Evolutionary conservation across 305 asterid genomes (phyloP).

Genomic region (Fraxinus sp.): DNA sequence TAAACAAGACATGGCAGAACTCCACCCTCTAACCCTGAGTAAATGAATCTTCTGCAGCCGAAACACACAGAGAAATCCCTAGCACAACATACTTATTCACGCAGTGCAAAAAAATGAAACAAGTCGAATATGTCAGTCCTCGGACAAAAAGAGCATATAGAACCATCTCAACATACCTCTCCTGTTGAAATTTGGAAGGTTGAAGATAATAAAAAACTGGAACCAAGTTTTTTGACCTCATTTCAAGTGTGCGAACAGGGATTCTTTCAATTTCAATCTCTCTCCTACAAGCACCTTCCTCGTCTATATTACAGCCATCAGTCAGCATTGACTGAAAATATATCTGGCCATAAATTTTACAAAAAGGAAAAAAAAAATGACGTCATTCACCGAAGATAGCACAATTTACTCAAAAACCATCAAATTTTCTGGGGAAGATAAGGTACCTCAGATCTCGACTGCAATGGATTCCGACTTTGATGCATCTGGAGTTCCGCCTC

Average conservation of each 20-base stretch:
- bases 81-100: not conserved
- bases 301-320: constrained; percentile 26
- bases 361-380: not conserved
- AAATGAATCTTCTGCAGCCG: not conserved
- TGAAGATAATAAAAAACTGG: constrained; percentile 75
- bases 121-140: not conserved
- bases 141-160: not conserved
- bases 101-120: not conserved
- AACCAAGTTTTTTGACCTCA: constrained; percentile 68
- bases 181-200: constrained; percentile 51
- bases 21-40: not conserved
- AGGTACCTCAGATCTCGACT: constrained; percentile 73
- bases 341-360: constrained; percentile 33
- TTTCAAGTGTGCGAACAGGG: constrained; percentile 59
- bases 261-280: constrained; percentile 79
- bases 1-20: not conserved
- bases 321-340: constrained; percentile 40
- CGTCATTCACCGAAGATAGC: not conserved
- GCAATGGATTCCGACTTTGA: constrained; percentile 54
- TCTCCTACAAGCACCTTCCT: constrained; percentile 42
- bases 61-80: not conserved
- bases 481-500: constrained; percentile 52
- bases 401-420: constrained; percentile 9
- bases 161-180: constrained; percentile 47
- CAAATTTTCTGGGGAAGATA: constrained; percentile 10